These are phyloP conservation scores for Pseudotsuga menziesii DNA, from an alignment of 75 land plant genomes.

Conservation along the genomic window DNA sequence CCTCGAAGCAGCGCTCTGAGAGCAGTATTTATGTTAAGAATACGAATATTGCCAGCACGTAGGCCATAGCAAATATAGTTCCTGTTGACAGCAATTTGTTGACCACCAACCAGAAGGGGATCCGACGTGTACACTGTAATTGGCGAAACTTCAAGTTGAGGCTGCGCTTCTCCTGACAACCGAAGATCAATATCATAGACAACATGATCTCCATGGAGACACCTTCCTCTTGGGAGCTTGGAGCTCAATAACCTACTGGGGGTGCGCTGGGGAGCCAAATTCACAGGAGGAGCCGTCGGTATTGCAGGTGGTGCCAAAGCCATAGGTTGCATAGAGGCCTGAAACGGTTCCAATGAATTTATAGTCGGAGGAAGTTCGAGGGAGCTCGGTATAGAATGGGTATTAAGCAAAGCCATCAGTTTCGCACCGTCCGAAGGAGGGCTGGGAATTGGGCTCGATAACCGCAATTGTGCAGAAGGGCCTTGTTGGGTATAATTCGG, in stretches of 20 bases:
- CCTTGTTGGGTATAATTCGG: background rate
- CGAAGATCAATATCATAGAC: slow-evolving; percentile 82
- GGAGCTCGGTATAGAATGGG: slow-evolving; percentile 3
- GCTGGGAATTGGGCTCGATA: background rate
- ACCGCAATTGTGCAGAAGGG: background rate
- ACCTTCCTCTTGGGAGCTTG: slow-evolving; percentile 70
- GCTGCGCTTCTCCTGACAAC: slow-evolving; percentile 58
- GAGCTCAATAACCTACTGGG: slow-evolving; percentile 47
- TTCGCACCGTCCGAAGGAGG: slow-evolving; percentile 6
- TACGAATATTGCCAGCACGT: slow-evolving; percentile 69
- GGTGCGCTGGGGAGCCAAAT: slow-evolving; percentile 18
- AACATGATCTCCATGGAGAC: slow-evolving; percentile 45
- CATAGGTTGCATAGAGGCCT: background rate
- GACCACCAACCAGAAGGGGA: slow-evolving; percentile 68
- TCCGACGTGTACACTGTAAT: slow-evolving; percentile 90
- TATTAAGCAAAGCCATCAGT: slow-evolving; percentile 3
- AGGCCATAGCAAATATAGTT: slow-evolving; percentile 87
- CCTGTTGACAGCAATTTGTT: slow-evolving; percentile 92
- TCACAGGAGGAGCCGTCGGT: slow-evolving; percentile 49
- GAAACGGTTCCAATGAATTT: background rate
- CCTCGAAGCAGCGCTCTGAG: slow-evolving; percentile 67
- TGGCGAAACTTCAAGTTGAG: slow-evolving; percentile 86
- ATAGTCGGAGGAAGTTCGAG: background rate
- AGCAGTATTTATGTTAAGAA: slow-evolving; percentile 88
- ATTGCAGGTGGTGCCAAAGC: slow-evolving; percentile 27